Base-by-base conservation (phyloP, 768 basidiomycete species). In the Megacollybia marginata region DNA sequence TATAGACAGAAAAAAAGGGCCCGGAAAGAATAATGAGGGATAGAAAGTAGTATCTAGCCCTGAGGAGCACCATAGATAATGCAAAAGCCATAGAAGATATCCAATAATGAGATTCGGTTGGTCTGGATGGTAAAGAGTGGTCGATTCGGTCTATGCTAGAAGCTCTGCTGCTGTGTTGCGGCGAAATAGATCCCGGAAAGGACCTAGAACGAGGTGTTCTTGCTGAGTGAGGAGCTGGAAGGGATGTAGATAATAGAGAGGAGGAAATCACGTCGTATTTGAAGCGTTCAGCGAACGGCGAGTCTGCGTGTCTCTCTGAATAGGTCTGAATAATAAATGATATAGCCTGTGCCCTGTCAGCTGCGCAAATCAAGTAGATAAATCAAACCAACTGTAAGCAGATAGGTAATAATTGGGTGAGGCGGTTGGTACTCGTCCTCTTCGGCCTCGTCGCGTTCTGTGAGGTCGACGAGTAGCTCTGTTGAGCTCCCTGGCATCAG, bases 201-300 rank as follows among this genome's bases (percentile, higher is more conserved):
- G 65, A 60, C 35, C 72, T 64, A 28, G 23, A 28, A 28, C 23
- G 23, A 6, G 23, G 23, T 55, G 64, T 12, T 51, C 57, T 50
- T 55, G 65, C 42, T 47, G 42, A 44, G 55, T 62, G 55, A 54
- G 75, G 65, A 31, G 75, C 55, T 36, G 80, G 58, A 49, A 82
- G 69, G 47, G 78, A 68, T 2, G 79, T 63, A 3, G 85, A 78
- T n/a, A 90, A 73, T 9, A 90, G 70, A 8, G 86, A 80, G 2
- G 88, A 89, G 4, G 88, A 88, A 52, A 90, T 88, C 4, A 90
- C 78, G 52, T 79, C 80, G 73, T 89, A 90, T 62, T 89, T 89
- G 78, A 91, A 89, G 38, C 77, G 83, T 65, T 91, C 88, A 16
- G 75, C 71, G 53, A 33, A 77, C 65, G 31, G 70, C 49, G 31